Percentiles rank a stretch among this genome's conserved stretches.
Conservation (phyloP, 768 basidiomycete genomes). For the Xanthoconium purpureum region DNA sequence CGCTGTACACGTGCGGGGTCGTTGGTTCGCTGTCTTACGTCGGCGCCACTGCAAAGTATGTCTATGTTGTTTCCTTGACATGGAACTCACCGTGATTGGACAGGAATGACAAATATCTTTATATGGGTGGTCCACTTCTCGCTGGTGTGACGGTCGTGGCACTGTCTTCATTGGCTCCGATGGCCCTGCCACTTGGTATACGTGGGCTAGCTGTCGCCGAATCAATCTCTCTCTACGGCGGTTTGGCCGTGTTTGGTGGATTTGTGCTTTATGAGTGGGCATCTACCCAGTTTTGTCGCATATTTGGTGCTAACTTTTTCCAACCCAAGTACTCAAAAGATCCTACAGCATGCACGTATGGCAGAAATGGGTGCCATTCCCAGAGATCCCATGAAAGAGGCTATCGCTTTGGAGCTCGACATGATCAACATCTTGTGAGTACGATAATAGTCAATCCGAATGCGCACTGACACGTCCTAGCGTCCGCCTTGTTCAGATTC, state of each 20-base stretch:
- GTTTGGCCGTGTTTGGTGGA: conserved; percentile 82
- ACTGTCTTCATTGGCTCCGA: conserved; percentile 80
- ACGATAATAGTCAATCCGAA: not conserved
- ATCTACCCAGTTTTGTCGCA: not conserved
- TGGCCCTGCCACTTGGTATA: conserved; percentile 82
- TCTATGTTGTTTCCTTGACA: not conserved
- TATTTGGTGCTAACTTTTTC: not conserved
- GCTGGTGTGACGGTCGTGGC: conserved; percentile 89
- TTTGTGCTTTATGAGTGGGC: conserved; percentile 87
- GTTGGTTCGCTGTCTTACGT: conserved; percentile 86
- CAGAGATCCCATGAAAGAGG: conserved; percentile 74
- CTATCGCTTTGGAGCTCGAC: conserved; percentile 76
- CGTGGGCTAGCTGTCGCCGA: conserved; percentile 76
- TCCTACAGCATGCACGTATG: conserved; percentile 70
- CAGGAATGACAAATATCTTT: conserved; percentile 78
- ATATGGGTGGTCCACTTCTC: conserved; percentile 83
- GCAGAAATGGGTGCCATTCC: conserved; percentile 65
- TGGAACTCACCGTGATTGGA: not conserved
- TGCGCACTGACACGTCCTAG: conserved; percentile 36
- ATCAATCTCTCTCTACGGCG: conserved; percentile 80
- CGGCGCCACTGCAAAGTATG: conserved; percentile 80
- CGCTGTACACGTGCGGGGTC: conserved; percentile 81
- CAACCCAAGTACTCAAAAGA: conserved; percentile 67
- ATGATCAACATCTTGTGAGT: conserved; percentile 88
- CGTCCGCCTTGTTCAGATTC: conserved; percentile 77